phyloP scores from a whole-genome alignment of 805 yeast species.

The Allodekkera sacchari region DNA sequence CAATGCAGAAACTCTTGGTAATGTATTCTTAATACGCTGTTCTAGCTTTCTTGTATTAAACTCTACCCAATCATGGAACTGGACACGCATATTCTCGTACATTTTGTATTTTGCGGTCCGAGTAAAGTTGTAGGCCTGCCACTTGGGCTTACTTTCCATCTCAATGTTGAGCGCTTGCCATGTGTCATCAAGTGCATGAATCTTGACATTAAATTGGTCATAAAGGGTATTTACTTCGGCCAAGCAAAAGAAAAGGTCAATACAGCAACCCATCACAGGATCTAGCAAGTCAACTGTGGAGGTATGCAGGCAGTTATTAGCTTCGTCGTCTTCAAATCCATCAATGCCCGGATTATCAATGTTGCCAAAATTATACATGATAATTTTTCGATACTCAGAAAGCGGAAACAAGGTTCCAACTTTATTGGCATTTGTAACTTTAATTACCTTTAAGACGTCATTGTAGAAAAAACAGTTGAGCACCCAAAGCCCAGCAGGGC shows the following conservation, averaged over 20 bases:
- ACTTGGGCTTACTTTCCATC: background rate
- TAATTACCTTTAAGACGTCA: constrained; percentile 15
- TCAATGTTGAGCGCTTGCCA: background rate
- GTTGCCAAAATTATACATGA: constrained; percentile 4
- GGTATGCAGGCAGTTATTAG: background rate
- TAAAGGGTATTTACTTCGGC: constrained; percentile 12
- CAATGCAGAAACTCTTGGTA: constrained; percentile 9
- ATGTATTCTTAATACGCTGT: constrained; percentile 8
- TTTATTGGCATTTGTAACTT: constrained; percentile 11
- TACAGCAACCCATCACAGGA: constrained; percentile 14
- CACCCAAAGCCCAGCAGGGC: constrained; percentile 9
- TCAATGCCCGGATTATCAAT: background rate
- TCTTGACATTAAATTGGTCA: constrained; percentile 7
- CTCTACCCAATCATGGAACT: constrained; percentile 19
- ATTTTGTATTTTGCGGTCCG: constrained; percentile 5
- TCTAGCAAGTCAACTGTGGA: constrained; percentile 3
- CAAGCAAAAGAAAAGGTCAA: constrained; percentile 11
- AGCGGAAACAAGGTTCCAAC: constrained; percentile 17
- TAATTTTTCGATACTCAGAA: constrained; percentile 10
- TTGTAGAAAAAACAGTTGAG: constrained; percentile 17
- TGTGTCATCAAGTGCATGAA: constrained; percentile 1
- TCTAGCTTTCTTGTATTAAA: constrained; percentile 7
- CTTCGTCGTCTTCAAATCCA: background rate
- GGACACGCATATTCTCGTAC: constrained; percentile 12
- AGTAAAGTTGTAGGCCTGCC: background rate